phyloP scores from a whole-genome alignment of 805 yeast species.

The Tetrapisispora pingtungensis region DNA sequence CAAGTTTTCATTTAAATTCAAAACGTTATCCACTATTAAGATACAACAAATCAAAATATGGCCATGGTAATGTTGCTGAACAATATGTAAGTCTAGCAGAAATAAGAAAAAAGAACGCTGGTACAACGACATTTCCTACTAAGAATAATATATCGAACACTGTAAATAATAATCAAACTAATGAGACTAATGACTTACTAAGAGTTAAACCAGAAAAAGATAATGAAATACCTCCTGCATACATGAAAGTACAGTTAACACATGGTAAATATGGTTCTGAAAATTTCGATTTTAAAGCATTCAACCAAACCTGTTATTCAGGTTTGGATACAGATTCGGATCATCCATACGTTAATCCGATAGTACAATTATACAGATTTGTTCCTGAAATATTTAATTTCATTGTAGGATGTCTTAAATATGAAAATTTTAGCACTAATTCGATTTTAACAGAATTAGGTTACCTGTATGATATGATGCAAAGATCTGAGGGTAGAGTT shows the following conservation, averaged over 20 bases:
- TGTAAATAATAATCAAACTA: constrained; percentile 8
- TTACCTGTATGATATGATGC: constrained; percentile 83
- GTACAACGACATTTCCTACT: neutral
- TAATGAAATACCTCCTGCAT: constrained; percentile 57
- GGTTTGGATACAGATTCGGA: constrained; percentile 87
- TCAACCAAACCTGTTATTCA: constrained; percentile 61
- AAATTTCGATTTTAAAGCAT: constrained; percentile 84
- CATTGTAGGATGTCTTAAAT: constrained; percentile 45
- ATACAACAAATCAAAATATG: constrained; percentile 49
- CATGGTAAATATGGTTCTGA: constrained; percentile 88
- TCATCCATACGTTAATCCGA: constrained; percentile 66
- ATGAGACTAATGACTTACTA: constrained; percentile 8
- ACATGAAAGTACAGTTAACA: constrained; percentile 60
- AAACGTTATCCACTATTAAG: constrained; percentile 35
- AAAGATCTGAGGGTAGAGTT: constrained; percentile 65
- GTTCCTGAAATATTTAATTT: constrained; percentile 63
- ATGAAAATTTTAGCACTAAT: constrained; percentile 36
- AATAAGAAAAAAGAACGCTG: constrained; percentile 14
- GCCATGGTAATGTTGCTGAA: constrained; percentile 41
- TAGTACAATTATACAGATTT: constrained; percentile 72
- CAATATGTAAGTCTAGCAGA: constrained; percentile 35
- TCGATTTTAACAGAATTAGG: constrained; percentile 76
- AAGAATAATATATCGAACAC: constrained; percentile 7
- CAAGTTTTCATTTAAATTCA: constrained; percentile 3
- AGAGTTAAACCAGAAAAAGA: constrained; percentile 25